Base-by-base conservation (phyloP, 2,329 filamentous ascomycete species). In the Phyllosticta citriasiana region DNA sequence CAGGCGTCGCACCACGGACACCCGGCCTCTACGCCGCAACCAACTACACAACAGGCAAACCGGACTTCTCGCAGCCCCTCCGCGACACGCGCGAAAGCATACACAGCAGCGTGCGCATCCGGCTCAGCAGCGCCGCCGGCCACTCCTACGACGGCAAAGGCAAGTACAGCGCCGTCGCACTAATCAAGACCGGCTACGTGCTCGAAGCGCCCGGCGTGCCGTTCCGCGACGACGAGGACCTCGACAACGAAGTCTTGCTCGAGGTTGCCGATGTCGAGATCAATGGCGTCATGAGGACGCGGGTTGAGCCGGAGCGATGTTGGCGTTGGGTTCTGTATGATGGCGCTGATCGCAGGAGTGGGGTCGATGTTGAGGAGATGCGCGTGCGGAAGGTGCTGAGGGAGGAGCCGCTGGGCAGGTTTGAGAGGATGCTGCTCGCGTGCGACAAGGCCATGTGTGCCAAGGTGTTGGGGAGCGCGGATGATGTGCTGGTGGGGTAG, bases 81-180 rank as follows among this genome's bases (percentile, higher is more conserved):
- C 25, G 24, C 25, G 52, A 63, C 16, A 67, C 66, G 22, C 55
- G 60, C 26, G 66, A 67, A 57, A 30, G 12, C 12, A 56, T 67
- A 52, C 66, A 67, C 51, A 57, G 59, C 3, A 64, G 59, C 40
- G 66, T 67, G 8, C 57, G 66, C 14, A 57, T 62, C 50, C 56
- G 66, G 7, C 9, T 61, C 50, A 30, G 53, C 25, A 55, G 55
- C 25, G 12, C 16, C 12, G 47, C 33, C 3, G 62, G 62, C n/a
- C 35, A 24, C 52, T 47, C 57, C 22, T 55, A 57, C 19, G 62
- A 66, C 8, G 57, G 57, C 27, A 10, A 33, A 19, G 58, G 64
- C 3, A 19, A 12, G 30, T 66, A 67, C 27, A 14, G 22, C 1
- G 57, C 62, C 2, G 14, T 35, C 1, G 60, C 65, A 30, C 57